These are phyloP conservation scores for Eurotiales sp. DNA, from an alignment of 2,329 filamentous ascomycete species.

Conservation along the genomic window DNA sequence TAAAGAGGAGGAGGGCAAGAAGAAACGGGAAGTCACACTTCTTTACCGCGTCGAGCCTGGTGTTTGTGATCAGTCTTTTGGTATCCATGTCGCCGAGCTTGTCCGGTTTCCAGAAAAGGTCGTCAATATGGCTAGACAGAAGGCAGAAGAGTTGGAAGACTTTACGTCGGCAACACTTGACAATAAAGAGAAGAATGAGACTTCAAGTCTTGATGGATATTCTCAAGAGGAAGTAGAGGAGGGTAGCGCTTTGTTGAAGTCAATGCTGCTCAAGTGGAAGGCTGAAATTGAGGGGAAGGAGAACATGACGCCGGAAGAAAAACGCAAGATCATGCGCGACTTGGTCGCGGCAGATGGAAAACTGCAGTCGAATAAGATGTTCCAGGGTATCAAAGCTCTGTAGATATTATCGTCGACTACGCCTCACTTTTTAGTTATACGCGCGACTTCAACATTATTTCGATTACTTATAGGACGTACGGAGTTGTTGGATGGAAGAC, in stretches of 20 bases:
- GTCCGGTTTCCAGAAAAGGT: conserved; percentile 97
- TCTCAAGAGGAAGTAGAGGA: conserved; percentile 84
- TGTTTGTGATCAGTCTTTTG: conserved; percentile 95
- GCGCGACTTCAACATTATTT: neutral
- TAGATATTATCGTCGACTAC: conserved; percentile 20
- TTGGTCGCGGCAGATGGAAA: conserved; percentile 71
- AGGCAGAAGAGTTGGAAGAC: conserved; percentile 96
- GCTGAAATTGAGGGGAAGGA: conserved; percentile 60
- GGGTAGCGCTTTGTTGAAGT: conserved; percentile 80
- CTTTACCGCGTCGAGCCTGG: conserved; percentile 96
- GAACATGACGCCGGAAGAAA: conserved; percentile 65
- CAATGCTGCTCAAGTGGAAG: conserved; percentile 82
- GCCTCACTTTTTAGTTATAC: neutral
- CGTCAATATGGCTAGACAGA: conserved; percentile 97
- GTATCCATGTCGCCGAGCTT: conserved; percentile 95
- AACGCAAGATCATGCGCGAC: conserved; percentile 73
- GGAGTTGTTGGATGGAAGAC: neutral
- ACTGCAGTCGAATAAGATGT: conserved; percentile 54
- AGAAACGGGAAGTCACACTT: conserved; percentile 80
- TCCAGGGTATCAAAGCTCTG: conserved; percentile 46
- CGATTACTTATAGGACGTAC: neutral
- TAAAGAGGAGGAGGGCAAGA: conserved; percentile 47
- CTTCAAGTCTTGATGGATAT: conserved; percentile 46
- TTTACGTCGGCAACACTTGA: conserved; percentile 53
- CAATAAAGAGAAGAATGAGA: conserved; percentile 45